phyloP scores from a whole-genome alignment of 495 filamentous ascomycete species.

The Peziza echinospora region DNA sequence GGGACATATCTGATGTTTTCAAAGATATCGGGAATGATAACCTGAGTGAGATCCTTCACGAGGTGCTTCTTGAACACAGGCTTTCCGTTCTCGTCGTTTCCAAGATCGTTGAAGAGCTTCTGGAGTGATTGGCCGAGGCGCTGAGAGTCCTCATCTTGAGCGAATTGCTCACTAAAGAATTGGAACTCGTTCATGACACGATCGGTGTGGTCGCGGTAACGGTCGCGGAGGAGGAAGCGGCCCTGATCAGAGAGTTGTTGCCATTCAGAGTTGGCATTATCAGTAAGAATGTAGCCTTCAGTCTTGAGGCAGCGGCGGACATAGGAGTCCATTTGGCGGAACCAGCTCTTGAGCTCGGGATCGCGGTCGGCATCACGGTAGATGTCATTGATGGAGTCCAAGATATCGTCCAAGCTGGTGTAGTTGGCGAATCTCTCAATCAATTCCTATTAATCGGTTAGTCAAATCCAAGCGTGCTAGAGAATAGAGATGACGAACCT shows the following conservation, averaged over 20 bases:
- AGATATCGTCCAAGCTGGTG: slow-evolving; percentile 69
- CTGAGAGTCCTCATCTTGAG: slow-evolving; percentile 67
- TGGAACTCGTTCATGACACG: slow-evolving; percentile 74
- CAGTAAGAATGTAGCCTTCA: slow-evolving; percentile 77
- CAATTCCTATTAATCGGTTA: slow-evolving; percentile 41
- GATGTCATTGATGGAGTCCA: slow-evolving; percentile 65
- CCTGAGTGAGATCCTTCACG: slow-evolving; percentile 64
- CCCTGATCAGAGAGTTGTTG: slow-evolving; percentile 67
- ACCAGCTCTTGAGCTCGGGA: slow-evolving; percentile 74
- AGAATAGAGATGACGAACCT: slow-evolving; percentile 23
- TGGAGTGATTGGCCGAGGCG: slow-evolving; percentile 50
- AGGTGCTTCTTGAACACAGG: slow-evolving; percentile 78
- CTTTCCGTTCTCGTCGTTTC: slow-evolving; percentile 66
- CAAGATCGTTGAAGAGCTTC: slow-evolving; percentile 74
- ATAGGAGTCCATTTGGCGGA: slow-evolving; percentile 53
- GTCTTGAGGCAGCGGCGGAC: slow-evolving; percentile 68
- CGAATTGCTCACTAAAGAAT: slow-evolving; percentile 75
- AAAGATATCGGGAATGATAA: slow-evolving; percentile 68
- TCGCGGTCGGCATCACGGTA: slow-evolving; percentile 84
- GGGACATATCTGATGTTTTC: slow-evolving; percentile 83
- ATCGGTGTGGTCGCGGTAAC: slow-evolving; percentile 72
- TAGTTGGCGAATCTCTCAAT: slow-evolving; percentile 92
- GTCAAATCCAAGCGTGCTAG: slow-evolving; percentile 12
- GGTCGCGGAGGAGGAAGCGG: slow-evolving; percentile 68
- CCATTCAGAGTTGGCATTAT: slow-evolving; percentile 64